Conservation (phyloP, 1,139 yeast species). For the Pichia sp. region DNA sequence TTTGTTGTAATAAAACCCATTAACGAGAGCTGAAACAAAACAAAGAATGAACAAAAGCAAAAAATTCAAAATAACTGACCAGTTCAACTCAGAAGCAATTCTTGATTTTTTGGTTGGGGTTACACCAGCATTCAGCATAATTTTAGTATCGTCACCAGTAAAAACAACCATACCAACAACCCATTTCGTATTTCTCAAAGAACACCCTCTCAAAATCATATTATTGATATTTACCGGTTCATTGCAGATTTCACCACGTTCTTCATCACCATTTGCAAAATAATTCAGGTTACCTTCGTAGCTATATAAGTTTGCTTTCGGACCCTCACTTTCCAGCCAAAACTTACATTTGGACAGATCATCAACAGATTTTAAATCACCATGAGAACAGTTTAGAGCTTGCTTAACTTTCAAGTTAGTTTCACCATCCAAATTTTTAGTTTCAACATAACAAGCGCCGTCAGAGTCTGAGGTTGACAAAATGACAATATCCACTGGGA, state of each 20-base stretch:
- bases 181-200: slow-evolving; percentile 92
- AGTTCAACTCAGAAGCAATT: slow-evolving; percentile 75
- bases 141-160: slow-evolving; percentile 88
- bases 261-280: slow-evolving; percentile 35
- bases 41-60: slow-evolving; percentile 66
- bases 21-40: slow-evolving; percentile 72
- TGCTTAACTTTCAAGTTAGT: slow-evolving; percentile 81
- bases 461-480: slow-evolving; percentile 80
- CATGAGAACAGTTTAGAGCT: slow-evolving; percentile 62
- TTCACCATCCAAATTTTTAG: slow-evolving; percentile 94
- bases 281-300: slow-evolving; percentile 81
- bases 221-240: slow-evolving; percentile 81
- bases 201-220: slow-evolving; percentile 79
- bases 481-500: slow-evolving; percentile 85
- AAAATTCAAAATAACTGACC: slow-evolving; percentile 76
- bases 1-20: slow-evolving; percentile 64
- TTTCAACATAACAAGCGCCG: slow-evolving; percentile 88
- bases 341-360: slow-evolving; percentile 72
- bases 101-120: slow-evolving; percentile 87
- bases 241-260: slow-evolving; percentile 30
- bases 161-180: slow-evolving; percentile 81
- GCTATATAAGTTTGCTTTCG: slow-evolving; percentile 74
- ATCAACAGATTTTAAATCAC: slow-evolving; percentile 29
- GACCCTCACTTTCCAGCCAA: slow-evolving; percentile 88
- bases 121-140: slow-evolving; percentile 86